Conservation (phyloP, 2,329 filamentous ascomycete genomes). For the Neonectria hederae region DNA sequence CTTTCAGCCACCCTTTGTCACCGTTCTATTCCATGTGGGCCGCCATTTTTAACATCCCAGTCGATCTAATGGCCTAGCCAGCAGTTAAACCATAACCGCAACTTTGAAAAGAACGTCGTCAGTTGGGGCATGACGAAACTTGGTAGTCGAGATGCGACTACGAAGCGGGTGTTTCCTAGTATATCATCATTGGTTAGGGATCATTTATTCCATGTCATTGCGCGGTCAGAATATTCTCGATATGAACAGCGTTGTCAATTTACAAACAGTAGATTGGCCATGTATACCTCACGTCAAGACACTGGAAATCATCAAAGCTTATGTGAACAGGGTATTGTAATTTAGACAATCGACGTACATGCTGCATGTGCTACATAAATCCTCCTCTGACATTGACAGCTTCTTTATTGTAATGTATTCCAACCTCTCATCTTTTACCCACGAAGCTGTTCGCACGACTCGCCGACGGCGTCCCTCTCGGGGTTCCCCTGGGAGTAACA, state of each 20-base stretch:
- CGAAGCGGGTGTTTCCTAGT: too few species aligned
- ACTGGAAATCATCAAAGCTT: too few species aligned
- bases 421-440: background rate
- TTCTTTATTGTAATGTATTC: background rate
- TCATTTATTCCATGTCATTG: too few species aligned
- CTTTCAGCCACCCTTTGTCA: background rate
- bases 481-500: constrained; percentile 51
- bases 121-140: too few species aligned
- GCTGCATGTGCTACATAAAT: background rate
- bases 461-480: constrained; percentile 49
- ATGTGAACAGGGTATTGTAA: background rate
- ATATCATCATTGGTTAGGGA: too few species aligned
- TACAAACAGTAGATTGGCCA: too few species aligned
- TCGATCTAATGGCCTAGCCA: background rate
- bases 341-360: background rate
- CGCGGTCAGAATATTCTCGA: too few species aligned
- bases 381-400: background rate
- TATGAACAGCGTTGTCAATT: too few species aligned
- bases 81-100: background rate
- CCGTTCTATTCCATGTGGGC: background rate
- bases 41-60: background rate
- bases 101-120: background rate
- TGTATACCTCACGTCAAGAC: too few species aligned
- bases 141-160: too few species aligned
- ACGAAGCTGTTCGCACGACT: constrained; percentile 39